These are phyloP conservation scores for Fereydounia khargensis DNA, from an alignment of 1,284 basidiomycete genomes.

Conservation along the genomic window DNA sequence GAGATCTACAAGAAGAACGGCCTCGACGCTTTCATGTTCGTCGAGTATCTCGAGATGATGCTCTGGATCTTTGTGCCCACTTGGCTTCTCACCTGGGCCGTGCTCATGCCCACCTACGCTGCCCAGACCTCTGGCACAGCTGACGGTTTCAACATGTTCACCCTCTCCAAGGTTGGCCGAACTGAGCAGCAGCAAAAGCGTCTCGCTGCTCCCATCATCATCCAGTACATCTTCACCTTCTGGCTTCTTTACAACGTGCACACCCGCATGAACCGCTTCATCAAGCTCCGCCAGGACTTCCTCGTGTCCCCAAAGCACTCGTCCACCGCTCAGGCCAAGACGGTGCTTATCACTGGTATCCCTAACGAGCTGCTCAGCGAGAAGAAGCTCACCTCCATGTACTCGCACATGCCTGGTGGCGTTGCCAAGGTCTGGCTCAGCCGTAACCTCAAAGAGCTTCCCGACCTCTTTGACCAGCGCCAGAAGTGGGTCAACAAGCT, in stretches of 20 bases:
- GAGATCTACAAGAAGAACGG: slow-evolving; percentile 67
- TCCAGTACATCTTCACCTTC: slow-evolving; percentile 55
- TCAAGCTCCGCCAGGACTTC: slow-evolving; percentile 78
- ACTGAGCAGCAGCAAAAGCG: slow-evolving; percentile 41
- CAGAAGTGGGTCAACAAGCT: slow-evolving; percentile 72
- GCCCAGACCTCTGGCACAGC: slow-evolving; percentile 59
- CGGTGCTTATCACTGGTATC: slow-evolving; percentile 83
- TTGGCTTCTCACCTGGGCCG: slow-evolving; percentile 52
- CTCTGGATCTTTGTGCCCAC: slow-evolving; percentile 77
- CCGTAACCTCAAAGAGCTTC: slow-evolving; percentile 75
- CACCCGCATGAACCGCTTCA: slow-evolving; percentile 75
- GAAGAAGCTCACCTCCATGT: slow-evolving; percentile 68
- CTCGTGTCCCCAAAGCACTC: slow-evolving; percentile 74
- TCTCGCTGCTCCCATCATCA: slow-evolving; percentile 39
- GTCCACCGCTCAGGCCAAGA: slow-evolving; percentile 75
- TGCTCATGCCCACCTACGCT: slow-evolving; percentile 66
- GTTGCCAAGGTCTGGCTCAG: slow-evolving; percentile 88
- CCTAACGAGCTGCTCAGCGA: slow-evolving; percentile 72
- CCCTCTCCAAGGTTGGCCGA: slow-evolving; percentile 69
- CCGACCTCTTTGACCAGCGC: slow-evolving; percentile 77
- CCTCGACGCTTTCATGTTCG: slow-evolving; percentile 89
- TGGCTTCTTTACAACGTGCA: slow-evolving; percentile 83
- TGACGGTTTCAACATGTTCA: slow-evolving; percentile 71
- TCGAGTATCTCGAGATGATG: slow-evolving; percentile 79
- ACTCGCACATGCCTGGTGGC: slow-evolving; percentile 75